Percentiles rank a stretch among this genome's conserved stretches.
phyloP scores from a whole-genome alignment of 306 rosid genomes.

The Quercus aquifolioides region DNA sequence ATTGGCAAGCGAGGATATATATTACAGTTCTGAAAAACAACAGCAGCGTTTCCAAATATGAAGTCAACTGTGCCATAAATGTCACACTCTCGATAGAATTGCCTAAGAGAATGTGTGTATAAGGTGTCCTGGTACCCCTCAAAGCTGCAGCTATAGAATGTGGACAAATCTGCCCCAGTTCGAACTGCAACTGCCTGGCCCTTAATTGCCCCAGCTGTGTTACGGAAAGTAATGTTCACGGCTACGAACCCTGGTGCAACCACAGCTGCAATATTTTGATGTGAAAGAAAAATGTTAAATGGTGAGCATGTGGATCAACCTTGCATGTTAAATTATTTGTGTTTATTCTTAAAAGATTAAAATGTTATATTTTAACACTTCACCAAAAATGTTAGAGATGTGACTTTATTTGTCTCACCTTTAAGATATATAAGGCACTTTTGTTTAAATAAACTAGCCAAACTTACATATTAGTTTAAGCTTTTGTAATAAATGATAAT shows the following conservation, averaged over 20 bases:
- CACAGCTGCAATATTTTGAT: constrained; percentile 50
- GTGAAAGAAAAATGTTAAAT: neutral
- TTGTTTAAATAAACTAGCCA: too few species aligned
- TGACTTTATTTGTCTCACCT: too few species aligned
- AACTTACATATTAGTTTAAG: neutral
- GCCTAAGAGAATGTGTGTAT: constrained; percentile 43
- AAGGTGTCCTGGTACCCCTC: constrained; percentile 57
- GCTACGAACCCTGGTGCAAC: constrained; percentile 67
- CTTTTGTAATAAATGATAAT: neutral
- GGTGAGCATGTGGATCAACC: too few species aligned
- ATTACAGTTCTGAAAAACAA: constrained; percentile 47
- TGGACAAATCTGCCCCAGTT: constrained; percentile 40
- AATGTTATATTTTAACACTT: too few species aligned
- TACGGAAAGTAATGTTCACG: constrained; percentile 34
- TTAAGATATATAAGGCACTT: too few species aligned
- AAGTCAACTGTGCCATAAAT: constrained; percentile 48
- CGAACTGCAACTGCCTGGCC: constrained; percentile 48
- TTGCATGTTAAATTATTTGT: too few species aligned
- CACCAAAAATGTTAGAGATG: too few species aligned
- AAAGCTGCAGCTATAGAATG: constrained; percentile 48
- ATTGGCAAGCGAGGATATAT: constrained; percentile 38
- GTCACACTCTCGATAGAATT: constrained; percentile 50
- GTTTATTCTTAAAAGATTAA: too few species aligned
- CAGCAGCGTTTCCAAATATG: constrained; percentile 47
- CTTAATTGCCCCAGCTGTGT: constrained; percentile 48